Conservation (phyloP, 768 basidiomycete species). For the Pleurotus salmoneostramineus region DNA sequence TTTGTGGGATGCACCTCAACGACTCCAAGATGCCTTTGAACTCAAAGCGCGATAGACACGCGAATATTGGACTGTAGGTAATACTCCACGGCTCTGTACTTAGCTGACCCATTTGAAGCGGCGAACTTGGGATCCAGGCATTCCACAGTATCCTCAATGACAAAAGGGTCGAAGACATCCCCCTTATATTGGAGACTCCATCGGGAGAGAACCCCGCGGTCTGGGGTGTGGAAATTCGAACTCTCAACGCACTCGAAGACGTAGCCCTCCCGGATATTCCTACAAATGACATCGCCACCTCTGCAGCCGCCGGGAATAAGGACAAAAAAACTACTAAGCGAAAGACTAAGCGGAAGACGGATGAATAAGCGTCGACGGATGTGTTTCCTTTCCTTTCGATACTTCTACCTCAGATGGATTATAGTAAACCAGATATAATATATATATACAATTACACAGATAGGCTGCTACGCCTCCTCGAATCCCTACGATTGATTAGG, state of each 20-base stretch:
- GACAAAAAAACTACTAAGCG: background rate
- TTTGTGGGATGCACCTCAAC: conserved; percentile 83
- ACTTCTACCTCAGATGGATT: too few relatives aligned
- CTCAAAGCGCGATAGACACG: conserved; percentile 74
- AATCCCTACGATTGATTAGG: too few relatives aligned
- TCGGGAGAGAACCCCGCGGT: conserved; percentile 61
- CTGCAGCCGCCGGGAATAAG: background rate
- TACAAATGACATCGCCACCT: background rate
- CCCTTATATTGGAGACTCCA: conserved; percentile 82
- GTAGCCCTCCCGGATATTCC: background rate
- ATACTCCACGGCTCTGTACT: background rate
- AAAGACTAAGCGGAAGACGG: too few relatives aligned
- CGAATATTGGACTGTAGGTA: conserved; percentile 78
- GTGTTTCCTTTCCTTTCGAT: too few relatives aligned
- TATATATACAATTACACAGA: too few relatives aligned
- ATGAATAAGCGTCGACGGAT: too few relatives aligned
- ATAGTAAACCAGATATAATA: too few relatives aligned
- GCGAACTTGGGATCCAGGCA: conserved; percentile 56
- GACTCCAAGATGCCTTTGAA: conserved; percentile 67
- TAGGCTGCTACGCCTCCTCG: too few relatives aligned
- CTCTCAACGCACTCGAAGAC: conserved; percentile 45
- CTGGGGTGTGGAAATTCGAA: conserved; percentile 71
- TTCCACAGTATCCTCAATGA: conserved; percentile 71
- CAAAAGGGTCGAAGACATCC: conserved; percentile 61
- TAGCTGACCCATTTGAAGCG: conserved; percentile 34